Evolutionary conservation across 1,284 basidiomycete genomes (phyloP), one percentile per base, ranked within the genome.

Genomic region (Trametes sp.): DNA sequence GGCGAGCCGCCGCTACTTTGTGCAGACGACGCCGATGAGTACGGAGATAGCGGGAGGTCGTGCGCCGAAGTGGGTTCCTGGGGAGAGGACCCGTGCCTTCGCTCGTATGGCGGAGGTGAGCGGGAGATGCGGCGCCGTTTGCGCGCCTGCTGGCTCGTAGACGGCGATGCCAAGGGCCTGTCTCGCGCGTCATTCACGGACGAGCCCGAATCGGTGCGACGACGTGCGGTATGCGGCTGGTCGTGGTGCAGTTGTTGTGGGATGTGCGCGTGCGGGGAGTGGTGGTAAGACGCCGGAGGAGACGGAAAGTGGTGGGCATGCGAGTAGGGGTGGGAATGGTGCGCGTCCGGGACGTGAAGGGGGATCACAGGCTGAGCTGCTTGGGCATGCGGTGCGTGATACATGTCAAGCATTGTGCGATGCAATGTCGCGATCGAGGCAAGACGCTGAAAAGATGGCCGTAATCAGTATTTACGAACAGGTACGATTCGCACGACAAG

Each of bases 391-490:
- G 70, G 56, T 13, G 64, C 57, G 72, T 84, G 75, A 69, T 85
- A 87, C 61, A 87, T 74, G 67, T 93, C 90, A 35, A 93, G 79
- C 68, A 93, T 80, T 6, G 87, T 84, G 51, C 85, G 84, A 65
- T 92, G 90, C 8, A 93, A 77, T 4, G 87, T 83, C 4, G 87
- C 85, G 48, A 88, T 71, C 45, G 90, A 86, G 14, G 91, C 88
- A 51, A 91, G 77, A 55, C 91, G 87, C 89, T 92, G 72, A n/a
- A 62, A 58, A 51, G 36, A 36, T 16, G 41, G 28, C 62, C 59
- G 69, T 64, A 1, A 23, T 58, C 50, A 59, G 49, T 46, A 60
- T 61, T 46, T 28, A 29, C 24, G 28, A 51, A 56, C 53, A 59
- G 49, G 58, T 29, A 52, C 46, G 26, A n/a, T 57, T 50, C 59